Base-by-base conservation (phyloP, 192 early-diverging fungal genomes). In the Backusella sp. region DNA sequence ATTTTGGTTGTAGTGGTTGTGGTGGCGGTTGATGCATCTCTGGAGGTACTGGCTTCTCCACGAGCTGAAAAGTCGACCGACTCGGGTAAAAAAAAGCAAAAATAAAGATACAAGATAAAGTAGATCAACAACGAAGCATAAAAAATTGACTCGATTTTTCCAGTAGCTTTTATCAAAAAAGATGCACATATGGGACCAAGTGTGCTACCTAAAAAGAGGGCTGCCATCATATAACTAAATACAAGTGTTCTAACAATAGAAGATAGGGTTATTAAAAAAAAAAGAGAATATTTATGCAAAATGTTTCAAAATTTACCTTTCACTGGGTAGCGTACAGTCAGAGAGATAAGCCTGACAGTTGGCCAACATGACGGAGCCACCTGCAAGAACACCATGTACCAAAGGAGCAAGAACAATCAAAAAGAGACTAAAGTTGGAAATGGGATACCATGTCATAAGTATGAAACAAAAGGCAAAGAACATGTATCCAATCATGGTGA, bases 271-370 rank as follows among this genome's bases (percentile, higher is more conserved):
- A 2, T 28, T 1, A 28, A 62, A 2, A 62, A 62, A 12, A 62
- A 28, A 62, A 2, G 30, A 62, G 26, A 62, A 28, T 23, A 14
- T 12, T 28, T 17, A 17, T 44, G 15, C 15, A 32, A 32, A 32
- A 32, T 32, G 32, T 32, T 32, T 32, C 32, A 32, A 32, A 32
- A 32, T 32, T 32, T 32, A 79, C 78, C 77, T 78, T 30, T 36
- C 59, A 23, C 30, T 26, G 37, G 73, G 73, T 11, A 39, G 19
- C 11, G 81, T 82, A 46, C 65, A 75, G 44, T 82, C 81, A 30
- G 81, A 76, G 6, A 82, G 56, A 42, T 82, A 82, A 8, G 81
- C 77, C n/a, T 82, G 77, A 28, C 42, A 68, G 4, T 76, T 68
- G 15, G 76, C 72, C 15, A 78, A 39, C 12, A 75, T 30, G n/a